A percentile compares a stretch with the other conserved stretches of the same genome.
These are phyloP conservation scores for Oenanthe sinensis DNA, from an alignment of 129 eudicot genomes.

Conservation along the genomic window DNA sequence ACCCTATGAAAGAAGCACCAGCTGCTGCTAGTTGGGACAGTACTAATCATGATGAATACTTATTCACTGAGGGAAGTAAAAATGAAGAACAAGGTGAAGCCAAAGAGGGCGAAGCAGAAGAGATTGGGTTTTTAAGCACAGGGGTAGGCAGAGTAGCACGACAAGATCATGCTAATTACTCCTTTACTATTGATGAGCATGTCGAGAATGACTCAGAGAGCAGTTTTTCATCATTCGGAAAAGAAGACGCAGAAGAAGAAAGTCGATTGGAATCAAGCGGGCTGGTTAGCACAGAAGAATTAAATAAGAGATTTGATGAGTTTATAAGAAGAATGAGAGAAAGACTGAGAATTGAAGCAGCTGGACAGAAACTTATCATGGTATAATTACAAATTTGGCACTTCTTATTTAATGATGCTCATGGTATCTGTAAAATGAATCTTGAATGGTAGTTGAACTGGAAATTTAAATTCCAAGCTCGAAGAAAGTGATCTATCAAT, in stretches of 20 bases:
- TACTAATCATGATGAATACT: neutral
- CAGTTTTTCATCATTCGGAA: neutral
- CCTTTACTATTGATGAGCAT: neutral
- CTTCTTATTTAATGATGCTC: neutral
- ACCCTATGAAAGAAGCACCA: neutral
- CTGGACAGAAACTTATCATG: constrained; percentile 24
- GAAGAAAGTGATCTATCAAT: neutral
- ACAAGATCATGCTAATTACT: neutral
- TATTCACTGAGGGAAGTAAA: neutral
- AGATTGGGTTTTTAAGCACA: neutral
- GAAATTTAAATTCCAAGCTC: neutral
- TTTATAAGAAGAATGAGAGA: constrained; percentile 43
- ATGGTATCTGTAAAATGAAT: neutral
- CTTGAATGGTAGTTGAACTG: neutral
- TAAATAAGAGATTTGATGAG: constrained; percentile 39
- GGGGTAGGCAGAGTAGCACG: neutral
- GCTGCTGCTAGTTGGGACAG: neutral
- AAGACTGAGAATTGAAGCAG: constrained; percentile 23
- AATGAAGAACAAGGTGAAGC: neutral
- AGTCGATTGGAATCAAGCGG: constrained; percentile 10
- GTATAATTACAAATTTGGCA: constrained; percentile 7
- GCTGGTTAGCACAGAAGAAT: constrained; percentile 30
- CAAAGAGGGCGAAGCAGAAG: neutral
- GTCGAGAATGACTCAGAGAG: neutral
- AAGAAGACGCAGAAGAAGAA: neutral